Base-by-base conservation (phyloP, 306 rosid species). In the Cicer arietinum region DNA sequence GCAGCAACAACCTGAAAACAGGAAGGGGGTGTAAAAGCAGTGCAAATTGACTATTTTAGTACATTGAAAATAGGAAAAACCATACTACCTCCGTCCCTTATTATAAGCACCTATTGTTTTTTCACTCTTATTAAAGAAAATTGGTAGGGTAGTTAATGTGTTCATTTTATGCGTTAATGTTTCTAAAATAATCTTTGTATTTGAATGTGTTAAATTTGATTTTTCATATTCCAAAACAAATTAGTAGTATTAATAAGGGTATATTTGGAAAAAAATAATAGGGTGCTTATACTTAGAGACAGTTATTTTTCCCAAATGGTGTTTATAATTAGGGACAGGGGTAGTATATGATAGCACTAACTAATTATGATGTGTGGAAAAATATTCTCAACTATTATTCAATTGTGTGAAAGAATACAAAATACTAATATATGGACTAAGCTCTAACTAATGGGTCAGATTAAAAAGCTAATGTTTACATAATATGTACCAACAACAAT, bases 1-100 rank as follows among this genome's bases (percentile, higher is more conserved):
- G 88, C 91, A 35, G 97, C 92, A 70, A 89, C 85, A 80, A 91
- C 80, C 97, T 91, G 51, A 14, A 41, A 41, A 35, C 35, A 69
- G 45, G 53, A 53, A 40, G 39, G 12, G 12, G 75, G 75, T 8
- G 40, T 39, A 17, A 70, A 43, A 41, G 76, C 65, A 71, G 54
- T 42, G 66, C 37, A 42, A 6, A 14, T 8, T 8, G 61, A 50
- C 10, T 47, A n/a, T 16, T 47, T 69, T 41, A 41, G 53, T 20
- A 40, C 65, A 71, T 54, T 41, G 65, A 54, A 53, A 71, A 41
- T 18, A 71, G 43, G 61, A 8, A 54, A 46, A 71, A 54, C 53
- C 43, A 54, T 71, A 35, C 37, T 30, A 30, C 37, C 37, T 30
- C 37, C 37, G 37, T 30, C 5, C 37, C 37, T 30, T 30, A 30